Conservation (phyloP, 768 basidiomycete species). For the Antrodiella citrinella region DNA sequence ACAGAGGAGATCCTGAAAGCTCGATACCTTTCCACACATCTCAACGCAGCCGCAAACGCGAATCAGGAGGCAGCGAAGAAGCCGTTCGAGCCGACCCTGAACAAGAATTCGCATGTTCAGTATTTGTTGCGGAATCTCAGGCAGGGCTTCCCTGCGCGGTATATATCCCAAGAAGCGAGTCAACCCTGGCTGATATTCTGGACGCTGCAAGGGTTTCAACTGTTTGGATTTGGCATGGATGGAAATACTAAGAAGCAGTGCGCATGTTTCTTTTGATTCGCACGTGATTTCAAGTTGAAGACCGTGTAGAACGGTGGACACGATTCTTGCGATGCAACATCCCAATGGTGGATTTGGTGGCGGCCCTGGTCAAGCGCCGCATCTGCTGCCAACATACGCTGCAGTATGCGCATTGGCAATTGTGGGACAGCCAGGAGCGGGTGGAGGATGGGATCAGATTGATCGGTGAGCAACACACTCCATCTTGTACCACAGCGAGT, state of each 20-base stretch:
- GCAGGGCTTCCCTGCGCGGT: slow-evolving; percentile 76
- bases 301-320: slow-evolving; percentile 63
- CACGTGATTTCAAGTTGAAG: neutral
- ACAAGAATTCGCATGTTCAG: slow-evolving; percentile 62
- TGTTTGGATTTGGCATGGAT: slow-evolving; percentile 73
- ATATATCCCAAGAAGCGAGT: slow-evolving; percentile 83
- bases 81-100: slow-evolving; percentile 31
- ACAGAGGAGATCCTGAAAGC: slow-evolving; percentile 59
- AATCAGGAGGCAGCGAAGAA: neutral
- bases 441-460: slow-evolving; percentile 82
- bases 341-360: slow-evolving; percentile 88
- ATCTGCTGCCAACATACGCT: slow-evolving; percentile 87
- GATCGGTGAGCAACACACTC: slow-evolving; percentile 45
- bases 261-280: slow-evolving; percentile 13
- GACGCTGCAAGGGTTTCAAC: slow-evolving; percentile 78
- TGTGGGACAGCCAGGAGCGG: slow-evolving; percentile 61
- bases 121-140: slow-evolving; percentile 66
- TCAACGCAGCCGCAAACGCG: neutral
- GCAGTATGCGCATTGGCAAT: slow-evolving; percentile 79
- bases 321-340: slow-evolving; percentile 76
- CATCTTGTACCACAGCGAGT: neutral
- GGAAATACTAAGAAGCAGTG: slow-evolving; percentile 70
- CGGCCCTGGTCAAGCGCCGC: slow-evolving; percentile 81
- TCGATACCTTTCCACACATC: slow-evolving; percentile 33
- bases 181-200: slow-evolving; percentile 95